phyloP scores from a whole-genome alignment of 305 asterid genomes.

The Solanum aculeatissimum region DNA sequence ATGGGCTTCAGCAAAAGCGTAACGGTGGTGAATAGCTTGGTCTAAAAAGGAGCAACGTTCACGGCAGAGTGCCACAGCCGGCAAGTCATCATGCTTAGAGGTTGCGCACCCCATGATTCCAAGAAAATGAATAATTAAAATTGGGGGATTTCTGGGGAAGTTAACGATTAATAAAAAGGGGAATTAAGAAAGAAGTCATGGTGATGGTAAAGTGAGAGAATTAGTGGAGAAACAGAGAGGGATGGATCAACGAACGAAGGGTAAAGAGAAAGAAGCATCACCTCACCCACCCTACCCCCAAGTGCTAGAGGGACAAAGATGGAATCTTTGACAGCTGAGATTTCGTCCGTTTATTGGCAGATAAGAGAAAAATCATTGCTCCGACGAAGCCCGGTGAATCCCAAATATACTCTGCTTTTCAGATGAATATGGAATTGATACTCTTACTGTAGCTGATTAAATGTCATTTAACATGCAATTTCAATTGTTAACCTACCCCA shows the following conservation, averaged over 20 bases:
- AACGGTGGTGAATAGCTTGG: conserved; percentile 80
- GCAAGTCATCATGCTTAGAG: conserved; percentile 81
- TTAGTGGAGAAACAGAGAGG: not conserved
- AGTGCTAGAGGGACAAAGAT: not conserved
- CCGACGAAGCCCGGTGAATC: not conserved
- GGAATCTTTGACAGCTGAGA: conserved; percentile 39
- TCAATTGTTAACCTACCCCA: not conserved
- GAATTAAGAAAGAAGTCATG: not conserved
- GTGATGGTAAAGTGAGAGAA: not conserved
- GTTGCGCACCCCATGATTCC: conserved; percentile 69
- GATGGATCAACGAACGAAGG: not conserved
- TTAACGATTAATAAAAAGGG: not conserved
- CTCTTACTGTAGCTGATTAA: not conserved
- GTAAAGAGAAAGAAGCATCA: conserved; percentile 9
- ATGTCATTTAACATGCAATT: not conserved
- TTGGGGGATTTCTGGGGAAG: not conserved
- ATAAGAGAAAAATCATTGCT: not conserved
- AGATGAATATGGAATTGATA: not conserved
- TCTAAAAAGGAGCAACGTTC: conserved; percentile 79
- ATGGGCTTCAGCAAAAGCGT: conserved; percentile 74
- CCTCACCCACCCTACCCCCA: not conserved
- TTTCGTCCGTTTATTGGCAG: conserved; percentile 40
- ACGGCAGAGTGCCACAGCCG: conserved; percentile 80
- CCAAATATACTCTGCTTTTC: not conserved
- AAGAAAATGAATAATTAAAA: not conserved